A percentile compares a stretch with the other conserved stretches of the same genome.
Evolutionary conservation across 495 filamentous ascomycete genomes (phyloP).

Genomic region (Penicillium parvum): DNA sequence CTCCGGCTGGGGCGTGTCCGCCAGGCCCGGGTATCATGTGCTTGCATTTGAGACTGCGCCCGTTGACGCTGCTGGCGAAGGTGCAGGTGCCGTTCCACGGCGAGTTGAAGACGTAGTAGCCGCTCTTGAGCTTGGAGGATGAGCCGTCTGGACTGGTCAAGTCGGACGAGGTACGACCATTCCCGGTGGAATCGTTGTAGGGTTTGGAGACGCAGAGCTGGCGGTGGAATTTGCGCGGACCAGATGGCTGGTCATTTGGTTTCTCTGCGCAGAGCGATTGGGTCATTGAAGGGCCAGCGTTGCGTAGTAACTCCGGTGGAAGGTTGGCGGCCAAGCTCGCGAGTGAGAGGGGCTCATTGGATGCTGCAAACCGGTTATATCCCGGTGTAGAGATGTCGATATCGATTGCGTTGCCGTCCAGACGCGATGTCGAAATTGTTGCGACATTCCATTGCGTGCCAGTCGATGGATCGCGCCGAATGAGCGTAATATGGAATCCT

Average conservation of each 20-base stretch:
- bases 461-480: constrained; percentile 78
- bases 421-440: constrained; percentile 50
- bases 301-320: constrained; percentile 15
- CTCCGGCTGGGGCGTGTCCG: constrained; percentile 7
- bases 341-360: constrained; percentile 32
- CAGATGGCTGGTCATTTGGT: constrained; percentile 14
- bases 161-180: constrained; percentile 2
- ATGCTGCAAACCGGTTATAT: constrained; percentile 54
- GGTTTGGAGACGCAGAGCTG: constrained; percentile 36
- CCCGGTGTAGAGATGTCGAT: constrained; percentile 61
- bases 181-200: constrained; percentile 10
- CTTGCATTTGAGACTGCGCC: constrained; percentile 72
- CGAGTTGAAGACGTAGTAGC: constrained; percentile 61
- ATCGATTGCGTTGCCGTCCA: constrained; percentile 41
- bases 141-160: constrained; percentile 14
- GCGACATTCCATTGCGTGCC: constrained; percentile 88
- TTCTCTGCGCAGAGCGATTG: constrained; percentile 14
- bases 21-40: constrained; percentile 46
- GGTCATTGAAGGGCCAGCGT: constrained; percentile 15
- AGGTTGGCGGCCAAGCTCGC: constrained; percentile 31
- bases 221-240: constrained; percentile 37
- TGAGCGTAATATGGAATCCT: constrained; percentile 70
- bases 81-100: constrained; percentile 85
- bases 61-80: constrained; percentile 69
- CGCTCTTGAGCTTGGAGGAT: constrained; percentile 43